Evolutionary conservation across 768 basidiomycete species (phyloP), one percentile per base, ranked within the genome.

Genomic region (Clavaria fumosa): DNA sequence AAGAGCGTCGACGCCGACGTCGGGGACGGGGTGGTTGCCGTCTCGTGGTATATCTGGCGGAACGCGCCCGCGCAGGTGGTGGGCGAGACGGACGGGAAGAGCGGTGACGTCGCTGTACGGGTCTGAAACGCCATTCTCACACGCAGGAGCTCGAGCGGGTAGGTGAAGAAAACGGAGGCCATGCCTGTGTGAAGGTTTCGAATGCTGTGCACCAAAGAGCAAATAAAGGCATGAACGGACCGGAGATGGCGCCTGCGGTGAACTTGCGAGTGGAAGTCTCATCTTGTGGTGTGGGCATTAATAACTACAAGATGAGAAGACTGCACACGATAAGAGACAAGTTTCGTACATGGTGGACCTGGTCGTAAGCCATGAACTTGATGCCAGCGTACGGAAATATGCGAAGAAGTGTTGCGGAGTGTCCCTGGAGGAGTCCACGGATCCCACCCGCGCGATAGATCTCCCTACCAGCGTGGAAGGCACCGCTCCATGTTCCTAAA

Each of bases 371-470:
- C 78, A 96, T 89, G 52, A 89, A 99, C 57, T 91, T 95, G 58
- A 97, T 83, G 42, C 79, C 86, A 20, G 95, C 95, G 51, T 97
- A 96, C 5, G 95, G 95, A 55, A 95, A 93, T 49, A 96, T 80
- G 40, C 95, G 77, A 33, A 95, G 59, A 35, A 99, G 67, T 3
- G 95, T 99, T 23, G 88, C 84, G 10, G 90, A 90, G 56, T 99
- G 95, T 5, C 95, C 95, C 65, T 95, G 91, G 42, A 93, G 76
- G 26, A 97, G 65, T 0, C 90, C 91, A 37, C 78, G 66, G 9
- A 77, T 41, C 3, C 95, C 95, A 34, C 55, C 58, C 21, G 74
- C 66, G 38, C 47, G 53, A 49, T 77, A 79, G 45, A 99, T 93
- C 42, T 72, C 65, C 27, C 60, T 64, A 20, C 74, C 75, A 31